Conservation (phyloP, 2,329 filamentous ascomycete genomes). For the Talaromyces pinophilus region DNA sequence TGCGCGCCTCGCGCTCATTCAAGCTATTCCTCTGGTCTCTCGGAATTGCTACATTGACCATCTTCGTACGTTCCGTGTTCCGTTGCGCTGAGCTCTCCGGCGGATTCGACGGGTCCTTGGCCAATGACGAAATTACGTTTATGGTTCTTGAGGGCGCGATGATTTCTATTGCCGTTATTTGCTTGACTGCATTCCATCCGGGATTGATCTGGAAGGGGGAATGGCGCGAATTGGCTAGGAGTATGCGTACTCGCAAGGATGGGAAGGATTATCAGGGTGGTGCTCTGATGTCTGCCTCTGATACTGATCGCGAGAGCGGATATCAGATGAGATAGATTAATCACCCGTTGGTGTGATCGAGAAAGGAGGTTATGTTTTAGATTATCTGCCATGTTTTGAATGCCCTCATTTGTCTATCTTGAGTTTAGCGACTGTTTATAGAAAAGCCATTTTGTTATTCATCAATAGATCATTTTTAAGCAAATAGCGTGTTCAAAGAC, state of each 20-base stretch:
- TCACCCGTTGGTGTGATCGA: background rate
- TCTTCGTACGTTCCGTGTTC: slow-evolving; percentile 53
- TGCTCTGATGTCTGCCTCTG: background rate
- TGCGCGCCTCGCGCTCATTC: slow-evolving; percentile 21
- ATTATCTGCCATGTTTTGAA: background rate
- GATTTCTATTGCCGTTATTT: slow-evolving; percentile 51
- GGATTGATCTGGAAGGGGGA: slow-evolving; percentile 29
- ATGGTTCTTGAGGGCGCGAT: slow-evolving; percentile 58
- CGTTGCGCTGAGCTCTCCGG: slow-evolving; percentile 53
- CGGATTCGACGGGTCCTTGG: slow-evolving; percentile 51
- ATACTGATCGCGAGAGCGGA: slow-evolving; percentile 4
- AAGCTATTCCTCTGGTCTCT: slow-evolving; percentile 33
- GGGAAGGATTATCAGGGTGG: slow-evolving; percentile 1
- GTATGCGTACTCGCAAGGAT: slow-evolving; percentile 7
- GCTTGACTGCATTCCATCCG: slow-evolving; percentile 53
- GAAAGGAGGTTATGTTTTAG: background rate
- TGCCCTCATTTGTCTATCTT: background rate
- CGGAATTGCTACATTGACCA: slow-evolving; percentile 44
- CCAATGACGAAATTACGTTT: slow-evolving; percentile 54
- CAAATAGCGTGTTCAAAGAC: background rate
- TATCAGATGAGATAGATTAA: slow-evolving; percentile 7
- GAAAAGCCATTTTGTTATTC: background rate
- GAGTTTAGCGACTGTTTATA: background rate
- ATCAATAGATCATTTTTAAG: background rate
- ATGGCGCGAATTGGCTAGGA: slow-evolving; percentile 14